Evolutionary conservation across 352 stramenopile species (phyloP).

Genomic region (Phytopythium montanum): DNA sequence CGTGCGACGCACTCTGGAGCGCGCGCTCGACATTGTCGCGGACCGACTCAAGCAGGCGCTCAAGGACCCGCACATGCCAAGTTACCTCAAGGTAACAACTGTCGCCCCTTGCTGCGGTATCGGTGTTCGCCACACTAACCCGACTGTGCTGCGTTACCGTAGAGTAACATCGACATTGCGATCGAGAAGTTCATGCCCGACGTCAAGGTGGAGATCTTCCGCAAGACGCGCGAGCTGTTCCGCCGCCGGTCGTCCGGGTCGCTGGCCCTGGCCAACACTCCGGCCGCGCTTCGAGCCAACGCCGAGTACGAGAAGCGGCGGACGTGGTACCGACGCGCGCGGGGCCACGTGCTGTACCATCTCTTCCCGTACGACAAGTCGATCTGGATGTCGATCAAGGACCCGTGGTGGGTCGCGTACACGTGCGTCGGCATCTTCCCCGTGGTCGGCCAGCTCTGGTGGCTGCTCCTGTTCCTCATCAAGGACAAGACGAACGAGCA

Average conservation of each 20-base stretch:
- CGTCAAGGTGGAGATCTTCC: conserved; percentile 87
- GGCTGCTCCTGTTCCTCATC: conserved; percentile 87
- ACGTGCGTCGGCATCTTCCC: conserved; percentile 80
- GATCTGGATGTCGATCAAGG: conserved; percentile 83
- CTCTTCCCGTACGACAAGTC: conserved; percentile 86
- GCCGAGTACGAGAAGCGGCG: conserved; percentile 12
- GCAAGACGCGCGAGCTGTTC: conserved; percentile 80
- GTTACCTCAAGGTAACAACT: conserved; percentile 55
- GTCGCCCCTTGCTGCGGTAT: not conserved
- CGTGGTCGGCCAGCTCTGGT: conserved; percentile 86
- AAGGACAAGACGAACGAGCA: conserved; percentile 93
- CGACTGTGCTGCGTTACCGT: conserved; percentile 5
- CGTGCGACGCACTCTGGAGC: conserved; percentile 70
- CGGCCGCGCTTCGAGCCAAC: not conserved
- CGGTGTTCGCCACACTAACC: not conserved
- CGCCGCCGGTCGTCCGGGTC: conserved; percentile 20
- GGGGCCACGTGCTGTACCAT: conserved; percentile 84
- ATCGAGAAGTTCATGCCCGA: conserved; percentile 88
- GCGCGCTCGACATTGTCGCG: conserved; percentile 73
- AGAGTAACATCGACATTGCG: conserved; percentile 78
- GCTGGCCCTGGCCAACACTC: not conserved
- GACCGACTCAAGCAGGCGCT: conserved; percentile 68
- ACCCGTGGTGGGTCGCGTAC: conserved; percentile 79
- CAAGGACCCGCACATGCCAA: conserved; percentile 84
- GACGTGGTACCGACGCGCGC: conserved; percentile 38